Percentiles rank a stretch among this genome's conserved stretches.
Evolutionary conservation across 2,329 filamentous ascomycete species (phyloP).

Genomic region (Aspergillus glaucus): DNA sequence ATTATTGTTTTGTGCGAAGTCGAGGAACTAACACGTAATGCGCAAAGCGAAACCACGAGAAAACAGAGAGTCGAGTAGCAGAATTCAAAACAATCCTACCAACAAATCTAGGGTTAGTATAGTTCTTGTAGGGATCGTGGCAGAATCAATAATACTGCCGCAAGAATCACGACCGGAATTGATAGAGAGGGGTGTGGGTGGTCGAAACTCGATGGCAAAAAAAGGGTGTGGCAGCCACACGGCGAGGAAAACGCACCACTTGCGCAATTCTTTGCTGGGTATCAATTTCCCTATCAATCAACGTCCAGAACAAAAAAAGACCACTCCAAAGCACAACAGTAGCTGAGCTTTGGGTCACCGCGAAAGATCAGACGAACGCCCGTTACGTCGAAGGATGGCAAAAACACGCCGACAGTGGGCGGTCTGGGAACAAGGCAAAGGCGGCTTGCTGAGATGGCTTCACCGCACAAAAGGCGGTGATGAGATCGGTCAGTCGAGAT

Average conservation of each 20-base stretch:
- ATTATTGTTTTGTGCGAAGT: background rate
- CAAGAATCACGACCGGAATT: background rate
- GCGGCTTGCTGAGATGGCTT: slow-evolving; percentile 20
- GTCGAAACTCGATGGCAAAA: slow-evolving; percentile 15
- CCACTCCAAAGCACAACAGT: background rate
- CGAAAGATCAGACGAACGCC: slow-evolving; percentile 1
- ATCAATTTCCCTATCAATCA: background rate
- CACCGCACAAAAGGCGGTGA: slow-evolving; percentile 37
- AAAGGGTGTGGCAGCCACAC: slow-evolving; percentile 4
- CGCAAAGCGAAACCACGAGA: background rate
- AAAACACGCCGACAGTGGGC: slow-evolving; percentile 27
- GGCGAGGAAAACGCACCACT: slow-evolving; percentile 1
- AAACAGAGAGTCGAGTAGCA: background rate
- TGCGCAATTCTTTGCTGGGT: too few species aligned
- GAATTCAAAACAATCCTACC: background rate
- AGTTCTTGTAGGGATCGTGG: background rate
- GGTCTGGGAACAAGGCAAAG: slow-evolving; percentile 25
- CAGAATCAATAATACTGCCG: background rate
- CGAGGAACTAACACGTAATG: background rate
- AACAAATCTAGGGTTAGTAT: background rate
- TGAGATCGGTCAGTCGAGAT: slow-evolving; percentile 21
- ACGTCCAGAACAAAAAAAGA: background rate
- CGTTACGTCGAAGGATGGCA: slow-evolving; percentile 17
- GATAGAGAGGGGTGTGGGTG: slow-evolving; percentile 1
- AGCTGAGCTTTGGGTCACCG: background rate